phyloP scores from a whole-genome alignment of 129 eudicot genomes.

The Saposhnikovia divaricata region DNA sequence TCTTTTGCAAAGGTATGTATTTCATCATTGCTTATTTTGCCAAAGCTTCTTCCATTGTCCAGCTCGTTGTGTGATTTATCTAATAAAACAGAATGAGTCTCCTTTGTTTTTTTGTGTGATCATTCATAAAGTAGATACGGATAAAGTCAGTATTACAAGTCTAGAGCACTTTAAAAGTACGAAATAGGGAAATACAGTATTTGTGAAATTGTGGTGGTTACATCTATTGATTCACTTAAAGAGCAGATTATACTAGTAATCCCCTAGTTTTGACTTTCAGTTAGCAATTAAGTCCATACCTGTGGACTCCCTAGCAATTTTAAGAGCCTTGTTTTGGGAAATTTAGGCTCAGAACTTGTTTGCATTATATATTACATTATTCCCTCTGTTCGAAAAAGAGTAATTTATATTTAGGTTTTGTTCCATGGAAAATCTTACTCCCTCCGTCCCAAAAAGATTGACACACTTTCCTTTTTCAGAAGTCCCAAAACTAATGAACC shows the following conservation, averaged over 20 bases:
- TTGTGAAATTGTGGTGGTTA: background rate
- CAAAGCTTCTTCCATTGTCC: background rate
- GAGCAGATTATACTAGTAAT: background rate
- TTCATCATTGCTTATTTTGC: background rate
- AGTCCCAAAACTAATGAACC: too few relatives aligned
- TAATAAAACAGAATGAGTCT: background rate
- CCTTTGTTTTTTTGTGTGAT: background rate
- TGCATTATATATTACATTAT: background rate
- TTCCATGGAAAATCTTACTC: background rate
- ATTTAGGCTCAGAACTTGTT: background rate
- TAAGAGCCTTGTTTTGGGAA: background rate
- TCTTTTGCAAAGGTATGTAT: constrained; percentile 71
- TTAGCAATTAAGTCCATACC: background rate
- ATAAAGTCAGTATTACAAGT: background rate
- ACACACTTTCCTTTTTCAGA: too few relatives aligned
- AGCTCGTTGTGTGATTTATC: background rate
- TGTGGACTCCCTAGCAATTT: background rate
- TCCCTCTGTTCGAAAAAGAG: background rate
- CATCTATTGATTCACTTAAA: background rate
- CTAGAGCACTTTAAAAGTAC: background rate
- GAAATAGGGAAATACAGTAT: background rate
- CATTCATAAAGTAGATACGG: background rate
- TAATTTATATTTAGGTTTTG: background rate
- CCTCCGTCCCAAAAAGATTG: too few relatives aligned
- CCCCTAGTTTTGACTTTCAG: background rate